Base-by-base conservation (phyloP, 257 asterid species). In the Plantago major region DNA sequence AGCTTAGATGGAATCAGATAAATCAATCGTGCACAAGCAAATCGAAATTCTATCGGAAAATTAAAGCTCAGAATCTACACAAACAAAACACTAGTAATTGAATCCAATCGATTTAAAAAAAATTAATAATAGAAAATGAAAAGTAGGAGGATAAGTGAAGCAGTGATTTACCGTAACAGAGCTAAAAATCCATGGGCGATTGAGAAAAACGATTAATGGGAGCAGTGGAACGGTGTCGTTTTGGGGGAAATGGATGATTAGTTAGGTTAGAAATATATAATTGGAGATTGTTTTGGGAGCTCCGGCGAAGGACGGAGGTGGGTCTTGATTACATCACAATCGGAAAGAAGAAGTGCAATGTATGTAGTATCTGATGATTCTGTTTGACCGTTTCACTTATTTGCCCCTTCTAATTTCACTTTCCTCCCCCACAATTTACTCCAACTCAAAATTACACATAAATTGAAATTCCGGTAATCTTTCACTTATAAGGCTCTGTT, bases 241-340 rank as follows among this genome's bases (percentile, higher is more conserved):
- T 33, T 22, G 47, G 52, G 67, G 38, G 49, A 45, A 48, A 5
- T 22, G 19, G 11, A 15, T 15, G 42, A 33, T 19, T 30, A 13
- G 26, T 22, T 22, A 22, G 26, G 26, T 9, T 48, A 19, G 42
- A 9, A 2, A 14, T 9, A 13, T 0, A 28, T 28, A 7, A 14
- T 5, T 17, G 44, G 58, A n/a, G 64, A 26, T 57, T 55, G 44
- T 55, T 67, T 70, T 63, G 22, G 67, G 80, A 73, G 65, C 62
- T 52, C 75, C 67, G 73, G 73, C 69, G 57, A 54, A 63, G 64
- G 22, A 50, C 61, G n/a, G 63, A 56, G 63, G 53, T 55, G 46
- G 72, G 33, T 66, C 56, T 44, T 64, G 46, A 13, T 38, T 33
- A 16, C 60, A 28, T 65, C 40, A 33, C 8, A 33, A 33, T 33